These are phyloP conservation scores for Annulohypoxylon stygium DNA, from an alignment of 495 filamentous ascomycete genomes.

Conservation along the genomic window DNA sequence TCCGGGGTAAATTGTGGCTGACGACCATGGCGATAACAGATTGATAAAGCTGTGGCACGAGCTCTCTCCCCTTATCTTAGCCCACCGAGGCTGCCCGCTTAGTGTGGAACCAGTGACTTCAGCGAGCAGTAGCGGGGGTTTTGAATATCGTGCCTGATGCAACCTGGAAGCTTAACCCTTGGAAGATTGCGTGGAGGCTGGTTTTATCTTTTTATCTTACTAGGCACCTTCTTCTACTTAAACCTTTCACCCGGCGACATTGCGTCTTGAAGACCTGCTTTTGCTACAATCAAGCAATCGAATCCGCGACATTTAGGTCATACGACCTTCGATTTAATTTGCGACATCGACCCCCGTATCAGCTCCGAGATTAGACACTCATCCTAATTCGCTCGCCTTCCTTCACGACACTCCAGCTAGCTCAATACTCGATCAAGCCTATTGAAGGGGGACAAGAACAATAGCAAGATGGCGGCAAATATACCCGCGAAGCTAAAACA, in stretches of 20 bases:
- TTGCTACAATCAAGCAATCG: neutral
- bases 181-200: constrained; percentile 15
- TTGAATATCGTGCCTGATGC: constrained; percentile 21
- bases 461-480: constrained; percentile 72
- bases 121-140: constrained; percentile 35
- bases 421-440: neutral
- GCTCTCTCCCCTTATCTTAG: constrained; percentile 26
- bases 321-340: neutral
- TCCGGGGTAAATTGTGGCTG: constrained; percentile 49
- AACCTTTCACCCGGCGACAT: neutral
- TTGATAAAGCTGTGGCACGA: constrained; percentile 45
- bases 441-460: neutral
- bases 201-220: neutral
- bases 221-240: neutral
- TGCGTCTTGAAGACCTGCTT: neutral
- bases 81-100: constrained; percentile 1
- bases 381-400: constrained; percentile 3
- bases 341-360: neutral
- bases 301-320: neutral
- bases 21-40: neutral
- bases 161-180: constrained; percentile 2
- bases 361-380: neutral
- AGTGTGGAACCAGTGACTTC: constrained; percentile 32
- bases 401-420: neutral
- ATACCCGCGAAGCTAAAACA: constrained; percentile 81